Evolutionary conservation across 1,284 basidiomycete species (phyloP).

Genomic region (Leccinum pallidistipes): DNA sequence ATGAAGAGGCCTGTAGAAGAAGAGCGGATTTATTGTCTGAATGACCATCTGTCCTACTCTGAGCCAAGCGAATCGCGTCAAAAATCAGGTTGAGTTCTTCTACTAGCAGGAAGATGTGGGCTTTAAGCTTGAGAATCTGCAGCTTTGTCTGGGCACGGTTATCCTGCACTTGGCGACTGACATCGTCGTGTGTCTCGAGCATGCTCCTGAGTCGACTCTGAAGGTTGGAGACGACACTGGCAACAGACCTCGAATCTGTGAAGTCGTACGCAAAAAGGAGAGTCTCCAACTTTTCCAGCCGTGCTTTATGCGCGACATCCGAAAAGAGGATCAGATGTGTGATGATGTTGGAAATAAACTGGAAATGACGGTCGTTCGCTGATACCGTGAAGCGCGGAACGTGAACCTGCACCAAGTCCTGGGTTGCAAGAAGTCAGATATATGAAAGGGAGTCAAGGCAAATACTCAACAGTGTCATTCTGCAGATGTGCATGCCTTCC

Average conservation of each 20-base stretch:
- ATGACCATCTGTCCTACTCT: conserved; percentile 71
- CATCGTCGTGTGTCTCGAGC: conserved; percentile 58
- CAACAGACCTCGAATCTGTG: conserved; percentile 70
- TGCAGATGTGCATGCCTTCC: conserved; percentile 66
- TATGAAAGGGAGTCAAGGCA: neutral
- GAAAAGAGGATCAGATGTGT: conserved; percentile 88
- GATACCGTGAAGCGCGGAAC: conserved; percentile 89
- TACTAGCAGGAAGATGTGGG: conserved; percentile 72
- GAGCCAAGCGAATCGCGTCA: conserved; percentile 84
- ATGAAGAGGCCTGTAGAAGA: conserved; percentile 79
- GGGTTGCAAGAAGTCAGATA: conserved; percentile 16
- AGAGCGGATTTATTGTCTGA: conserved; percentile 81
- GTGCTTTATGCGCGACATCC: conserved; percentile 80
- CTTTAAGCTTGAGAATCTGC: conserved; percentile 71
- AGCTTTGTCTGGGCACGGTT: conserved; percentile 47
- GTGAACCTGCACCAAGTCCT: conserved; percentile 82
- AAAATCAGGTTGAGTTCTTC: conserved; percentile 88
- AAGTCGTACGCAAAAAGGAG: conserved; percentile 92
- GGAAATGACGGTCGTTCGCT: conserved; percentile 85
- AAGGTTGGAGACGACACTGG: conserved; percentile 70
- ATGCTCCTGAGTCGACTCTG: conserved; percentile 77
- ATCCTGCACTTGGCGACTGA: conserved; percentile 42
- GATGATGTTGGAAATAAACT: conserved; percentile 86
- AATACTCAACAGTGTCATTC: conserved; percentile 69
- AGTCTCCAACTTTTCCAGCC: conserved; percentile 78